These are phyloP conservation scores for Aspergillus brasiliensis DNA, from an alignment of 2,329 filamentous ascomycete species.

Conservation along the genomic window DNA sequence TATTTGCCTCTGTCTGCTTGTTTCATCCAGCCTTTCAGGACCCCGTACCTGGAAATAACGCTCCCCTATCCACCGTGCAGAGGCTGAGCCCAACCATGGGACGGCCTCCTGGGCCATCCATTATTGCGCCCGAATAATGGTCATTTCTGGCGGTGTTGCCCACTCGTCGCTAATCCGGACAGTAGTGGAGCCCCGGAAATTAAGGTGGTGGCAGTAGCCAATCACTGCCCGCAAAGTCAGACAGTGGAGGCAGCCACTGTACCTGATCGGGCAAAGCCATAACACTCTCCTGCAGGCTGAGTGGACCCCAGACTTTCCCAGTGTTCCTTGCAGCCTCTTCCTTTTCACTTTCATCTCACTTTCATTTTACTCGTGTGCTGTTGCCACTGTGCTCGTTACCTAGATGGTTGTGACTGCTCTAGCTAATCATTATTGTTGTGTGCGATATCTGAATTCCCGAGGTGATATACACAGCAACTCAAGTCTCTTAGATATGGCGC, in stretches of 20 bases:
- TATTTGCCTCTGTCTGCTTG: neutral
- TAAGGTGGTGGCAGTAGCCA: constrained; percentile 1
- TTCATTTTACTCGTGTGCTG: neutral
- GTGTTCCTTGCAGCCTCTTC: constrained; percentile 5
- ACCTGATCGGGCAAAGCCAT: neutral
- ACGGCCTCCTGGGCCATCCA: neutral
- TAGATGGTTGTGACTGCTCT: too few relatives aligned
- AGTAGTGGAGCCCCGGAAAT: constrained; percentile 4
- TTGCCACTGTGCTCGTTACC: neutral
- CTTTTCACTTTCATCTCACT: too few relatives aligned
- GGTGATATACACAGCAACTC: too few relatives aligned
- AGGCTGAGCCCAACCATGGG: neutral
- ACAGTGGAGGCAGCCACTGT: neutral
- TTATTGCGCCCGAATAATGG: neutral
- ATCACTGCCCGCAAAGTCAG: neutral
- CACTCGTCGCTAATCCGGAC: neutral
- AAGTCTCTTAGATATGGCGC: too few relatives aligned
- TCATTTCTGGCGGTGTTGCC: neutral
- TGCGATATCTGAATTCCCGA: too few relatives aligned
- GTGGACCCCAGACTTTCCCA: neutral
- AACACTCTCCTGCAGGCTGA: neutral
- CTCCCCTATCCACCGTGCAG: neutral
- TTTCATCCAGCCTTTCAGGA: neutral
- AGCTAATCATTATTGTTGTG: too few relatives aligned
- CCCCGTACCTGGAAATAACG: constrained; percentile 1